These are phyloP conservation scores for Scleroderma citrinum DNA, from an alignment of 768 basidiomycete genomes.

Conservation along the genomic window DNA sequence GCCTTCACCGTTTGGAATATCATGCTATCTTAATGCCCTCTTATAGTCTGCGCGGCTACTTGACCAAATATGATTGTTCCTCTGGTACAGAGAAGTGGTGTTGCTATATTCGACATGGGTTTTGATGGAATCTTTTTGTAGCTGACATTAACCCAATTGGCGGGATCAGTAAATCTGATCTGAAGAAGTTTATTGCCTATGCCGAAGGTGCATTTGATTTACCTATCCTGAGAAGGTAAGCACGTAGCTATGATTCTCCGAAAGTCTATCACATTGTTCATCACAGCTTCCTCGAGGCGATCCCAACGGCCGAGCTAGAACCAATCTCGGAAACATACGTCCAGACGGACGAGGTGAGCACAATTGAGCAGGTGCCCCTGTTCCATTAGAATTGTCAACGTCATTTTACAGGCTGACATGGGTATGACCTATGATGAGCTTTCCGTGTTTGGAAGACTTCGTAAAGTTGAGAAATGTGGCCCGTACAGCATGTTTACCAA, in stretches of 20 bases:
- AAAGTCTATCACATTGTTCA: neutral
- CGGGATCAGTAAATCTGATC: constrained; percentile 94
- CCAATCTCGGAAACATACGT: constrained; percentile 93
- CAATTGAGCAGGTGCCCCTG: neutral
- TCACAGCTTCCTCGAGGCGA: constrained; percentile 88
- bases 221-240: constrained; percentile 73
- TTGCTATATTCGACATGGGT: neutral
- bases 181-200: constrained; percentile 92
- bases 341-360: constrained; percentile 84
- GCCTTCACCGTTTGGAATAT: constrained; percentile 1
- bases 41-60: constrained; percentile 82
- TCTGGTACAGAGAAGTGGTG: constrained; percentile 45
- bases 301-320: constrained; percentile 94
- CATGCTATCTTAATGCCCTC: neutral
- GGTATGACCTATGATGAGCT: constrained; percentile 99
- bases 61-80: constrained; percentile 97
- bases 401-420: constrained; percentile 74
- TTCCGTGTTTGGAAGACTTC: constrained; percentile 85
- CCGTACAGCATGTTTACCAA: constrained; percentile 98
- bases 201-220: constrained; percentile 75
- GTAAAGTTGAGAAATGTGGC: constrained; percentile 96
- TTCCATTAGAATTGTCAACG: neutral
- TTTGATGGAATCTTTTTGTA: constrained; percentile 15
- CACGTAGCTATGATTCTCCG: neutral
- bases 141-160: constrained; percentile 99